A percentile compares a stretch with the other conserved stretches of the same genome.
These are phyloP conservation scores for Cutaneotrichosporon mucoides DNA, from an alignment of 1,284 basidiomycete genomes.

Conservation along the genomic window DNA sequence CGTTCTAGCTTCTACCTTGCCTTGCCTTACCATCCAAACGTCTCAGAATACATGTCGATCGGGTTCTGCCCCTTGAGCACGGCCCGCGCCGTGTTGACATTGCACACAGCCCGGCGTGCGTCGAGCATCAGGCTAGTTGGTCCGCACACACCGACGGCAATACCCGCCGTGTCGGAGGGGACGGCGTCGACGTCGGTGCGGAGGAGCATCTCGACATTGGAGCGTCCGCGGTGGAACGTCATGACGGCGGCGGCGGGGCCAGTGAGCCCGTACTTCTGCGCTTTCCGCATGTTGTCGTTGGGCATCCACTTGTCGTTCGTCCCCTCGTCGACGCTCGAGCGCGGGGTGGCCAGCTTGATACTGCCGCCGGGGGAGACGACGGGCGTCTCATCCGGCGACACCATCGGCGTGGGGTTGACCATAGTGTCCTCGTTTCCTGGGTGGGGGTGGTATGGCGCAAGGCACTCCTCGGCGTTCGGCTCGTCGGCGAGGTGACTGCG, in stretches of 20 bases:
- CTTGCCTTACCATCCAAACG: slow-evolving; percentile 28
- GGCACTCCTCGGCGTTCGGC: slow-evolving; percentile 4
- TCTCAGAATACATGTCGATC: slow-evolving; percentile 27
- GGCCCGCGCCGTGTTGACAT: slow-evolving; percentile 16
- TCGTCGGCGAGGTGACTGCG: slow-evolving; percentile 11
- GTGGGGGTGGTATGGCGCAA: not conserved
- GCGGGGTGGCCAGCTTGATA: not conserved
- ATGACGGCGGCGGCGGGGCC: not conserved
- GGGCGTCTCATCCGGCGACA: slow-evolving; percentile 1
- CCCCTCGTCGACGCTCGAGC: not conserved
- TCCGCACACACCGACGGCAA: slow-evolving; percentile 24
- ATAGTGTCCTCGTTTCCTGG: not conserved
- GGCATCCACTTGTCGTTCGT: not conserved
- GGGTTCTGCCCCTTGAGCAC: slow-evolving; percentile 26
- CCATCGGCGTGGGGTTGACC: not conserved
- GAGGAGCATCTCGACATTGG: slow-evolving; percentile 11
- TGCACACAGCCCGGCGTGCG: slow-evolving; percentile 21
- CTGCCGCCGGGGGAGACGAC: not conserved
- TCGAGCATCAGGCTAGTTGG: slow-evolving; percentile 21
- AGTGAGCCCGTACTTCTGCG: not conserved
- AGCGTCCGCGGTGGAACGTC: slow-evolving; percentile 16
- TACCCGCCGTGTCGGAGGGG: slow-evolving; percentile 2
- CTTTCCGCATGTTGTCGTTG: slow-evolving; percentile 2
- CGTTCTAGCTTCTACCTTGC: too few relatives aligned
- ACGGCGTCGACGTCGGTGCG: slow-evolving; percentile 9